Conservation (phyloP, 371 early-diverging fungal genomes). For the Syncephalis plumigaleata region DNA sequence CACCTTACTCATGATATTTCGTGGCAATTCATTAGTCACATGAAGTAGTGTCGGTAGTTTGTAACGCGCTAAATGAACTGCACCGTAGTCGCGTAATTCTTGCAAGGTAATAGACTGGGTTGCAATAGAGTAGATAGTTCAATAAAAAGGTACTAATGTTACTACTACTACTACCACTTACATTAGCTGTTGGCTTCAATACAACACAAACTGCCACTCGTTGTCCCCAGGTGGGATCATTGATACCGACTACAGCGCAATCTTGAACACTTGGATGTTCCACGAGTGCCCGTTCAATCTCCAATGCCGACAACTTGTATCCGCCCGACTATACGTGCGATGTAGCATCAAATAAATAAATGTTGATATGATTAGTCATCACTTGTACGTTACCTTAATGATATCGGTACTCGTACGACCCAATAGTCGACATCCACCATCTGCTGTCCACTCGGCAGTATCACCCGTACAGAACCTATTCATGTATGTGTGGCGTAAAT, state of each 20-base stretch:
- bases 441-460: constrained; percentile 27
- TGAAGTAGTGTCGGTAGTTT: not conserved
- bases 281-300: constrained; percentile 65
- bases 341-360: not conserved
- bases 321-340: constrained; percentile 38
- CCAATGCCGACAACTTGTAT: constrained; percentile 70
- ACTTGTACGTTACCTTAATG: constrained; percentile 34
- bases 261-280: constrained; percentile 37
- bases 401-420: constrained; percentile 73
- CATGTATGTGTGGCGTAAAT: not conserved
- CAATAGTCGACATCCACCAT: constrained; percentile 44
- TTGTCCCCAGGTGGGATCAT: constrained; percentile 63
- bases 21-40: not conserved
- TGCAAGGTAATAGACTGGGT: not conserved
- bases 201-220: constrained; percentile 47
- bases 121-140: not conserved
- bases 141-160: not conserved
- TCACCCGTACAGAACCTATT: constrained; percentile 66
- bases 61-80: not conserved
- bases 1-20: not conserved
- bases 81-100: not conserved
- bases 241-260: constrained; percentile 56
- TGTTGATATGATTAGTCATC: not conserved
- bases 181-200: constrained; percentile 10
- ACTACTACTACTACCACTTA: too few species aligned